Base-by-base conservation (phyloP, 768 basidiomycete species). In the Leccinum uliginosum region DNA sequence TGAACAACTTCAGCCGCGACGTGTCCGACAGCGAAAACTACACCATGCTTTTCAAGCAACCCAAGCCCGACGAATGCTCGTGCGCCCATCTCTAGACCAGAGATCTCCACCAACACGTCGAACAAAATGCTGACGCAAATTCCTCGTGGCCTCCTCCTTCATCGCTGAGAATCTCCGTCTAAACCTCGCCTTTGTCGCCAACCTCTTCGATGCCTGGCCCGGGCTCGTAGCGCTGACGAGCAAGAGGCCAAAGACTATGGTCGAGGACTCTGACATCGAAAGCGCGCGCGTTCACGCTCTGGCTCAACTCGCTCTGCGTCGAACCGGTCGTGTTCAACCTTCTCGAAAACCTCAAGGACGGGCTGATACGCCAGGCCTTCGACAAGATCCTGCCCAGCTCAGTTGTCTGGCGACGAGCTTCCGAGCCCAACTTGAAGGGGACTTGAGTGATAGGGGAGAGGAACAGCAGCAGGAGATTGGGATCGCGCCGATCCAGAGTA, bases 221-320 rank as follows among this genome's bases (percentile, higher is more conserved):
- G 93, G 96, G 0, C 86, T 98, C 30, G 97, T 83, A 60, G 95
- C 96, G 2, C 83, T 98, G 94, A 96, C 68, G 93, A 94, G 67
- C 83, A 93, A 68, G 94, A 98, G 71, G 89, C 89, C 5, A 93
- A 96, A 59, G 89, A 91, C 64, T 91, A 91, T 58, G 90, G 83
- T 99, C 32, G 96, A 98, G 66, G 97, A 98, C 75, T 99, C 98
- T 65, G 97, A 99, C 59, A 97, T 95, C 1, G 97, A 99, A 72
- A 96, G 97, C 97, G 5, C 86, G 96, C 35, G 97, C 95, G 30
- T 99, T 99, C 71, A 99, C 90, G 0, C 83, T 35, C 35, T 99
- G 97, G 97, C 80, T 99, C 60, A 99, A 99, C 78, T 94, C 91
- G 15, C 82, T 99, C 51, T 93, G 91, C 59, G 96, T 98, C 57